Conservation (phyloP, 148 eudicot species). For the Tetragonia tetragonoides region DNA sequence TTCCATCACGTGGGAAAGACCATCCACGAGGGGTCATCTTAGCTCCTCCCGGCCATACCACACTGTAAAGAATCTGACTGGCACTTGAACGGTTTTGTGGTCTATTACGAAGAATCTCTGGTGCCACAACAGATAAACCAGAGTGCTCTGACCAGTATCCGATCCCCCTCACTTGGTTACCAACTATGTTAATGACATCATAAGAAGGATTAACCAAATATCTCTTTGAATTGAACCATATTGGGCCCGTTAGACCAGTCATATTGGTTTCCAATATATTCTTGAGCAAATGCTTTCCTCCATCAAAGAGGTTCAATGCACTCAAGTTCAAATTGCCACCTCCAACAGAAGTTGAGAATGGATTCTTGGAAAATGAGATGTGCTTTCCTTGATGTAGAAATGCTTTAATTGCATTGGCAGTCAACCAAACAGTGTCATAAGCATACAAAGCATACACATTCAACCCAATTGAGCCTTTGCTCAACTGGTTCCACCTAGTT, state of each 20-base stretch:
- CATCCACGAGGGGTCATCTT: conserved; percentile 43
- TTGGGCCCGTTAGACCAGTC: conserved; percentile 41
- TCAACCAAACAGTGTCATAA: conserved; percentile 65
- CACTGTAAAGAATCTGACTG: conserved; percentile 34
- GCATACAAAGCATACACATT: conserved; percentile 53
- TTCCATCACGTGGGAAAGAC: conserved; percentile 42
- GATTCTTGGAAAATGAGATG: conserved; percentile 48
- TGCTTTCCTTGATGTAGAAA: conserved; percentile 45
- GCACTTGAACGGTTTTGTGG: conserved; percentile 34
- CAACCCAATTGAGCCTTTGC: conserved; percentile 44
- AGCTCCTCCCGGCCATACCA: conserved; percentile 50
- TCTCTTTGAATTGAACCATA: conserved; percentile 30
- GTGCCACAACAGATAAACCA: conserved; percentile 41
- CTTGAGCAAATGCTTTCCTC: conserved; percentile 39
- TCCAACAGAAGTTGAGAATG: conserved; percentile 27
- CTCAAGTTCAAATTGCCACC: conserved; percentile 43
- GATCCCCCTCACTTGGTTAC: conserved; percentile 24
- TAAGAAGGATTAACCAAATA: conserved; percentile 35
- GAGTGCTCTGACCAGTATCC: conserved; percentile 62
- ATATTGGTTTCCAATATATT: conserved; percentile 34
- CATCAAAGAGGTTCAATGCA: conserved; percentile 49
- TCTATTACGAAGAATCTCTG: conserved; percentile 31
- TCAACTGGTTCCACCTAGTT: conserved; percentile 35
- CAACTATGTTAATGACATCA: conserved; percentile 47
- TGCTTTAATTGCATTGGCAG: conserved; percentile 44